Conservation (phyloP, 2,329 filamentous ascomycete genomes). For the Raffaelea albimanens region DNA sequence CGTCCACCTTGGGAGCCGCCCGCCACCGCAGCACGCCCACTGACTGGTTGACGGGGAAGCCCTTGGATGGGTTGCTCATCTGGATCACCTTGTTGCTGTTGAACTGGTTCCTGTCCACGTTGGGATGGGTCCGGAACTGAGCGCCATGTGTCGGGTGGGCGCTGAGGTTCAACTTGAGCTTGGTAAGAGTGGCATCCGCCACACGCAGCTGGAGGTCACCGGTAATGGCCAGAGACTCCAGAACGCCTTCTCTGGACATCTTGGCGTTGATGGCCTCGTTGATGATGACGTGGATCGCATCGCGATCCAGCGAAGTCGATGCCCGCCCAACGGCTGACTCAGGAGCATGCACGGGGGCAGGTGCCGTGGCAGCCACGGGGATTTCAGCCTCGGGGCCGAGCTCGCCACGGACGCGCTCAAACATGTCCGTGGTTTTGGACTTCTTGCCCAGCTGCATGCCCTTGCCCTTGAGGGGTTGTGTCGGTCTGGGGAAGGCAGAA, state of each 20-base stretch:
- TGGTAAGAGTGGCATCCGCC: constrained; percentile 77
- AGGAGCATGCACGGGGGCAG: constrained; percentile 21
- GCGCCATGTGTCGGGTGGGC: constrained; percentile 72
- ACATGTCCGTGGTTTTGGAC: constrained; percentile 95
- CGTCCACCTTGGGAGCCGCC: constrained; percentile 70
- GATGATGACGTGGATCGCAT: constrained; percentile 80
- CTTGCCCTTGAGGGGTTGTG: constrained; percentile 70
- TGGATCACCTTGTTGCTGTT: constrained; percentile 76
- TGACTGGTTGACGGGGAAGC: constrained; percentile 89
- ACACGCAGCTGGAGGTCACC: constrained; percentile 90
- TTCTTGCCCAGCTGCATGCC: constrained; percentile 99
- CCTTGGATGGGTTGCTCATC: constrained; percentile 76
- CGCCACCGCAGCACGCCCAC: constrained; percentile 93
- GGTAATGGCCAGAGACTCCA: constrained; percentile 81
- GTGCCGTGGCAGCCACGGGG: constrained; percentile 55
- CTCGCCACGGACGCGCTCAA: constrained; percentile 87
- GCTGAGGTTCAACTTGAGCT: constrained; percentile 75
- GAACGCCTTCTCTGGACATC: constrained; percentile 74
- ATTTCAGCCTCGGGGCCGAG: constrained; percentile 81
- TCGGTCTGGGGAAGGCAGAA: neutral
- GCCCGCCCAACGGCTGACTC: constrained; percentile 26
- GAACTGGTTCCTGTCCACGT: constrained; percentile 86
- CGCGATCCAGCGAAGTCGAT: constrained; percentile 64
- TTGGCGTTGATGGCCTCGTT: constrained; percentile 86
- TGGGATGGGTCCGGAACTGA: constrained; percentile 92